Evolutionary conservation across 177 flowering plant genomes (phyloP).

Genomic region (Vitis hybrid): DNA sequence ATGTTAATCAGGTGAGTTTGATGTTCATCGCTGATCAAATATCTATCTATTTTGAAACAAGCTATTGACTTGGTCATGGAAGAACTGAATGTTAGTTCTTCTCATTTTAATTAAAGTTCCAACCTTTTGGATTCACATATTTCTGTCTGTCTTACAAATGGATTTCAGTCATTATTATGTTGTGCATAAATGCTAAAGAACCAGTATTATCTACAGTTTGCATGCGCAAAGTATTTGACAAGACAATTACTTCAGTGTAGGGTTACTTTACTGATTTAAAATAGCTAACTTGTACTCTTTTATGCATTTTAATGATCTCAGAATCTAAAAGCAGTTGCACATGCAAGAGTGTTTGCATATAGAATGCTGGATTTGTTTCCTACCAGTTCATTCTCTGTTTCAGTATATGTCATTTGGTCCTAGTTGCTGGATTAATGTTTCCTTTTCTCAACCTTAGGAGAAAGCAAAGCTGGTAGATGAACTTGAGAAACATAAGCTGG

Average conservation of each 20-base stretch:
- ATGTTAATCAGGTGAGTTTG: slow-evolving; percentile 41
- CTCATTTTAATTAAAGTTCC: neutral
- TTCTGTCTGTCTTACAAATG: neutral
- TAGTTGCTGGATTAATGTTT: neutral
- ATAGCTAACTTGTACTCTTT: too few species aligned
- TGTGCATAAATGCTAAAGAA: neutral
- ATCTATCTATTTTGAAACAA: neutral
- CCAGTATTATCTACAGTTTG: too few species aligned
- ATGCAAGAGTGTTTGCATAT: neutral
- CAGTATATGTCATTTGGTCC: neutral
- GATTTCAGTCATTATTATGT: neutral
- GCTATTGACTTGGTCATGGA: neutral
- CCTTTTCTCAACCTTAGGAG: slow-evolving; percentile 30
- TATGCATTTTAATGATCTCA: neutral
- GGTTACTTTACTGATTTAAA: too few species aligned
- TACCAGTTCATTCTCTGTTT: neutral
- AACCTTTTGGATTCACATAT: neutral
- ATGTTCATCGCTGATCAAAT: neutral
- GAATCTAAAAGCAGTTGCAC: neutral
- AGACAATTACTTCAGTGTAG: too few species aligned
- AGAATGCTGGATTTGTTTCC: neutral
- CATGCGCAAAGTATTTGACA: too few species aligned
- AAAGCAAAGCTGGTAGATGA: slow-evolving; percentile 53
- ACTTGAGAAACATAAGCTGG: slow-evolving; percentile 53
- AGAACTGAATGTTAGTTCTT: neutral